Evolutionary conservation across 2,329 filamentous ascomycete species (phyloP), one percentile per base, ranked within the genome.

Genomic region (Arthrobotrys musiformis): DNA sequence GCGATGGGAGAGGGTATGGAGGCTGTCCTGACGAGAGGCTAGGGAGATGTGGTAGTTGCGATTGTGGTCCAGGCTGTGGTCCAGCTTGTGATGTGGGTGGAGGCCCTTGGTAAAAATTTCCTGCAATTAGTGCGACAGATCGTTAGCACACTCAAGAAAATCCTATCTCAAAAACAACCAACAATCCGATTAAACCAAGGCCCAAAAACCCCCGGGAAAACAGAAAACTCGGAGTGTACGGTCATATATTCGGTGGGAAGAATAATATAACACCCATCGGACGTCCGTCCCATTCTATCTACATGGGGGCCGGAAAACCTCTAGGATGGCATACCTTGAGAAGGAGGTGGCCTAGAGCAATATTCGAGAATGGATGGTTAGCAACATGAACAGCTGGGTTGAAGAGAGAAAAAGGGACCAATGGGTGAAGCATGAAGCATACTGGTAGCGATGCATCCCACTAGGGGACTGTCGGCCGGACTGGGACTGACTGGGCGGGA

Each of bases 371-470:
- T 9, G 37, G 42, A 48, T 48, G 26, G 11, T 75, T 63, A 75
- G 70, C 30, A 62, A 44, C 11, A 17, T 30, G 28, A 8, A 30
- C 19, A 64, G n/a, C 35, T 9, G 6, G 30, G 7, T 19, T 15
- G 13, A 35, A 11, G 28, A 64, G 2, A 33, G 24, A 35, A 11
- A 37, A 64, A 1, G 24, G 24, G 1, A 40, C 3, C 26, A 63
- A 48, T 22, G 46, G 37, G 13, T 3, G 30, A 8, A 58, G 54
- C 17, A n/a, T 6, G 33, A 40, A 17, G 46, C 73, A 56, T 70
- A 77, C 73, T 50, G 73, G n/a, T 77, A 77, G 7, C 73, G 50
- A 42, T 77, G 73, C 19, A 77, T 77, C 19, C 48, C 73, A 19
- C 60, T 52, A 4, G 73, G 73, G 26, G 73, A 77, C 44, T 77